phyloP scores from a whole-genome alignment of 495 filamentous ascomycete genomes.

The Podospora comata region DNA sequence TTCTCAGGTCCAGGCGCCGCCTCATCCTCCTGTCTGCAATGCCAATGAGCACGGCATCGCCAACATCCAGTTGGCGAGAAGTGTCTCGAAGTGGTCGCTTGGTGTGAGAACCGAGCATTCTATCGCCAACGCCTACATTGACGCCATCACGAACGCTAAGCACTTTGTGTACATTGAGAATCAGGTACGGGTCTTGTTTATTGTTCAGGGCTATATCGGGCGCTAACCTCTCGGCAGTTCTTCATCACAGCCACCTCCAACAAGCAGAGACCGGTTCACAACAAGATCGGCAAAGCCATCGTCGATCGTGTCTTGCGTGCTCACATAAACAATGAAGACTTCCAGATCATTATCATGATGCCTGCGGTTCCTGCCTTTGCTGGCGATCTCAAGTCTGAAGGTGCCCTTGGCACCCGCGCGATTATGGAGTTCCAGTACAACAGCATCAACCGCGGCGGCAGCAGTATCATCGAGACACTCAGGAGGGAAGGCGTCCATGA shows the following conservation, averaged over 20 bases:
- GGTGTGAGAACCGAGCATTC: slow-evolving; percentile 74
- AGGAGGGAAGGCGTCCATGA: slow-evolving; percentile 66
- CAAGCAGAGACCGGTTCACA: slow-evolving; percentile 73
- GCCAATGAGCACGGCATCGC: slow-evolving; percentile 17
- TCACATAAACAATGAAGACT: slow-evolving; percentile 65
- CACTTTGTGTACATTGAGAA: slow-evolving; percentile 96
- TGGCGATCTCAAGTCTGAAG: slow-evolving; percentile 77
- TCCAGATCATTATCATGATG: slow-evolving; percentile 82
- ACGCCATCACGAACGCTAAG: slow-evolving; percentile 72
- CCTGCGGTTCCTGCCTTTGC: slow-evolving; percentile 89
- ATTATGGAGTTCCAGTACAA: slow-evolving; percentile 90
- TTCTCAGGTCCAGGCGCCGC: not conserved
- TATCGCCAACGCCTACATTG: slow-evolving; percentile 83
- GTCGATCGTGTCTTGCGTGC: slow-evolving; percentile 84
- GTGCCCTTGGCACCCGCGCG: slow-evolving; percentile 77
- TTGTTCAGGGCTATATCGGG: not conserved
- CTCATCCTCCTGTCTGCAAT: not conserved
- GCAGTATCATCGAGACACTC: slow-evolving; percentile 80
- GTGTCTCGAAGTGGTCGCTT: slow-evolving; percentile 68
- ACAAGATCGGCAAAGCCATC: slow-evolving; percentile 84
- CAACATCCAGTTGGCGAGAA: slow-evolving; percentile 44
- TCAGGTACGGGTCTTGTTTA: slow-evolving; percentile 31
- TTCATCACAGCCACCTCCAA: slow-evolving; percentile 89
- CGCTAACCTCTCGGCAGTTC: slow-evolving; percentile 45
- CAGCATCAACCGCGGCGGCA: slow-evolving; percentile 80